Conservation (phyloP, 805 yeast genomes). For the Metschnikowia cerradonensis region DNA sequence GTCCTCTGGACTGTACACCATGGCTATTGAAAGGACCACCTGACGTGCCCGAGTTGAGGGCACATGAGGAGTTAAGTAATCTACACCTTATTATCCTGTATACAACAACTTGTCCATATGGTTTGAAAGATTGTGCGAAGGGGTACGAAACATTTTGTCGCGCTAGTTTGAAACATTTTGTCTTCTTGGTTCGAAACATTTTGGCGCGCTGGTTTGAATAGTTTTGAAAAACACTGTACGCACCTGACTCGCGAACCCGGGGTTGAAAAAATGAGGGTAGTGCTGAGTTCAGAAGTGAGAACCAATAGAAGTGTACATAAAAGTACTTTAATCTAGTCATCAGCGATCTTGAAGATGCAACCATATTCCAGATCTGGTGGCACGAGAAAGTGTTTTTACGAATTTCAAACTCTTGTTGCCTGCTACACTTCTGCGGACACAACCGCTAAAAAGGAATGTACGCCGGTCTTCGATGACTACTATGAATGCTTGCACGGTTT, state of each 20-base stretch:
- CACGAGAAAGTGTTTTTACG: conserved; percentile 46
- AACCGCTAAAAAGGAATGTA: conserved; percentile 37
- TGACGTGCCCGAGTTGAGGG: too few relatives aligned
- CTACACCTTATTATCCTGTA: too few relatives aligned
- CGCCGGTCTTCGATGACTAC: conserved; percentile 43
- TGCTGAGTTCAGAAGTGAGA: conserved; percentile 10
- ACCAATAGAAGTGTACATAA: conserved; percentile 10
- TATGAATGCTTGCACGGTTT: conserved; percentile 45
- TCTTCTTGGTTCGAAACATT: too few relatives aligned
- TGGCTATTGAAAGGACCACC: too few relatives aligned
- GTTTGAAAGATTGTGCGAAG: too few relatives aligned
- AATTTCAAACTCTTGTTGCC: conserved; percentile 41
- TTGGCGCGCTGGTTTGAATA: background rate
- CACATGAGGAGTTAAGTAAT: too few relatives aligned
- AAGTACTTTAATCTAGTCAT: background rate
- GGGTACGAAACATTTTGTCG: too few relatives aligned
- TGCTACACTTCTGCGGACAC: conserved; percentile 46
- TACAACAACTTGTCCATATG: too few relatives aligned
- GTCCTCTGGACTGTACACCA: too few relatives aligned
- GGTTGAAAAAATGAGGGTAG: conserved; percentile 5
- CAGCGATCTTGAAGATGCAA: conserved; percentile 28
- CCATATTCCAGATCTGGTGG: conserved; percentile 47
- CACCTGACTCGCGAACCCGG: background rate
- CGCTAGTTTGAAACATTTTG: too few relatives aligned
- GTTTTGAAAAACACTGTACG: background rate